These are phyloP conservation scores for Capsella rubella DNA, from an alignment of 441 rosid genomes.

Conservation along the genomic window DNA sequence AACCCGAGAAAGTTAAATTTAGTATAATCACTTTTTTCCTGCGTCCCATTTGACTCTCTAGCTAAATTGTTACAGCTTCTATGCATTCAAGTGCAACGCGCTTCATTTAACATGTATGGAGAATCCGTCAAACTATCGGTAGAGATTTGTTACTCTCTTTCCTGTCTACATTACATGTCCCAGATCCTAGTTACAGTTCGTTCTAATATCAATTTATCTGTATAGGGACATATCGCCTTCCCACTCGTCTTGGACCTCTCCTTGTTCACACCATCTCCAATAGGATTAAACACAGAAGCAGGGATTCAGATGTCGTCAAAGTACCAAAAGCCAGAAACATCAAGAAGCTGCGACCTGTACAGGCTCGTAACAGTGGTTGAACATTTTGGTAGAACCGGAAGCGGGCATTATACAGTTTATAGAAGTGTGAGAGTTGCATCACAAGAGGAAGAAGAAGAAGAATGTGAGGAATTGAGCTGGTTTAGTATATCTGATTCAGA, in stretches of 20 bases:
- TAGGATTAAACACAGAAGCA: slow-evolving; percentile 50
- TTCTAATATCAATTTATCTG: not conserved
- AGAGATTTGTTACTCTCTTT: slow-evolving; percentile 2
- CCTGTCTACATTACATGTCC: not conserved
- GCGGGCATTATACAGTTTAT: slow-evolving; percentile 89
- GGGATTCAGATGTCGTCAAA: slow-evolving; percentile 45
- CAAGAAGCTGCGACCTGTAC: slow-evolving; percentile 45
- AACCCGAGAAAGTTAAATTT: not conserved
- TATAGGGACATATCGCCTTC: slow-evolving; percentile 77
- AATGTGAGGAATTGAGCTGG: slow-evolving; percentile 54
- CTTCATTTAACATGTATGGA: slow-evolving; percentile 63
- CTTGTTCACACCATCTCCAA: slow-evolving; percentile 50
- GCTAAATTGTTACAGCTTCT: slow-evolving; percentile 64
- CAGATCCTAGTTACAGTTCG: not conserved
- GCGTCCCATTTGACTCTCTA: slow-evolving; percentile 20
- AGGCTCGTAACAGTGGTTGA: slow-evolving; percentile 81
- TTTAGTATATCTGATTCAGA: slow-evolving; percentile 83
- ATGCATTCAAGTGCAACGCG: slow-evolving; percentile 86
- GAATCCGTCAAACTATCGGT: slow-evolving; percentile 81
- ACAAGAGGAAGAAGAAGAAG: slow-evolving; percentile 28
- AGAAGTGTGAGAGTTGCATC: slow-evolving; percentile 55
- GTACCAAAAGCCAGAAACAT: slow-evolving; percentile 48
- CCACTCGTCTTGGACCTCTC: slow-evolving; percentile 73
- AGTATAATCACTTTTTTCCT: not conserved
- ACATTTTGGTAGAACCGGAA: slow-evolving; percentile 79